Evolutionary conservation across 805 yeast species (phyloP), one percentile per base, ranked within the genome.

Genomic region (Kluyveromyces siamensis): DNA sequence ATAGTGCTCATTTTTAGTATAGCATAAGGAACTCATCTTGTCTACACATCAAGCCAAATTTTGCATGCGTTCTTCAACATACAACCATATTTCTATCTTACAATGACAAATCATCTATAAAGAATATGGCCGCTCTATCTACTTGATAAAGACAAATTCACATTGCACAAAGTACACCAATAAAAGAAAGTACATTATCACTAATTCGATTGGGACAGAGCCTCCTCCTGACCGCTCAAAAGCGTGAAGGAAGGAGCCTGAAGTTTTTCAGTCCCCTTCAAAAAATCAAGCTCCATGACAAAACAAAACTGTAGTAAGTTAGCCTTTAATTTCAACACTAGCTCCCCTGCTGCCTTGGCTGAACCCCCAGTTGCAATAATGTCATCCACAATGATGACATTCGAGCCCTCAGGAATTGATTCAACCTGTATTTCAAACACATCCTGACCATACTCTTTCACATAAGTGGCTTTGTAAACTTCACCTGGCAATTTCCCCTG

Each of bases 291-390:
- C 72, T 93, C 99, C 87, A 93, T 81, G 42, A 93, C 87, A 63
- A 93, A 93, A 55, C 84, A 72, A 67, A 81, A 93, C 70, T 89
- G 96, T 46, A 83, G 65, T 47, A 90, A 76, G 51, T 83, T 77
- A 52, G 83, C 96, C 49, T 82, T 81, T 52, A 82, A 74, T 66
- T 76, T 71, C 56, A 65, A 63, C 46, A 88, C 84, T 55, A 93
- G 76, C 62, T 87, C 84, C 51, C 96, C 97, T 40, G 98, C 98
- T 51, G 95, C 96, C 48, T 72, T 70, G 25, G 99, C 99, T 58
- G 95, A 84, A 38, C 99, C 99, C 53, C 98, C 98, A 37, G 99
- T 93, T 45, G 99, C 99, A 65, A 93, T 84, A 60, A 93, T 89
- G 63, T 93, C 99, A 69, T 93, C 99, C 37, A 93, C 95, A 55